A percentile compares a stretch with the other conserved stretches of the same genome.
Evolutionary conservation across 805 yeast genomes (phyloP).

Genomic region (Kodamaea hsintzibuensis): DNA sequence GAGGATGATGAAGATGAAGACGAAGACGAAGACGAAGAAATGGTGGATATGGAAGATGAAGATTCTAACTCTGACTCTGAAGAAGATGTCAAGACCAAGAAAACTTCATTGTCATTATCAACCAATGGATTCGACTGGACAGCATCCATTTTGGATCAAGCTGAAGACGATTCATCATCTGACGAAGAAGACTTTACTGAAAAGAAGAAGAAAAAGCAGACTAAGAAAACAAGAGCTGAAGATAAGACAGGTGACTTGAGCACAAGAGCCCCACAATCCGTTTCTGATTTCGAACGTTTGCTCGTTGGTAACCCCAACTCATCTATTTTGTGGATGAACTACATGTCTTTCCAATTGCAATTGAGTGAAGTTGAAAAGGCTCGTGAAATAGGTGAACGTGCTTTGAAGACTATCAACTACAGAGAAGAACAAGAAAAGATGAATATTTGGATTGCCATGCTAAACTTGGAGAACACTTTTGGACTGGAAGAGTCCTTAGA

Average conservation of each 20-base stretch:
- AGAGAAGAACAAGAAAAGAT: constrained; percentile 91
- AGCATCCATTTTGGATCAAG: constrained; percentile 83
- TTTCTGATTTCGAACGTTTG: constrained; percentile 86
- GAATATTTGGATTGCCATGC: constrained; percentile 93
- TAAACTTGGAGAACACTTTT: constrained; percentile 91
- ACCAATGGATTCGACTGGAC: constrained; percentile 96
- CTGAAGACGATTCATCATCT: constrained; percentile 55
- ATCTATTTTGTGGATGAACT: constrained; percentile 94
- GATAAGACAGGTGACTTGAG: constrained; percentile 85
- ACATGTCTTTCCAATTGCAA: constrained; percentile 96
- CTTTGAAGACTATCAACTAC: constrained; percentile 83
- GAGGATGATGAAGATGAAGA: constrained; percentile 29
- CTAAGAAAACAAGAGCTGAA: constrained; percentile 53
- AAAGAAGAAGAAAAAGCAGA: constrained; percentile 43
- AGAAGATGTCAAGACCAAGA: constrained; percentile 27
- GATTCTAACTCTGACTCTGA: constrained; percentile 17
- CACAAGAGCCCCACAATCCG: constrained; percentile 88
- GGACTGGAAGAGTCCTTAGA: constrained; percentile 84
- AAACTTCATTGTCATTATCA: constrained; percentile 57
- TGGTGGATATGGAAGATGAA: constrained; percentile 28
- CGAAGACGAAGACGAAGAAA: constrained; percentile 36
- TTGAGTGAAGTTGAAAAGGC: constrained; percentile 93
- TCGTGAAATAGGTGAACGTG: constrained; percentile 89
- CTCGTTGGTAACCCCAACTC: constrained; percentile 91
- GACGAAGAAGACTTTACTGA: constrained; percentile 62